Conservation (phyloP, 345 rosid genomes). For the Brassica cretica region DNA sequence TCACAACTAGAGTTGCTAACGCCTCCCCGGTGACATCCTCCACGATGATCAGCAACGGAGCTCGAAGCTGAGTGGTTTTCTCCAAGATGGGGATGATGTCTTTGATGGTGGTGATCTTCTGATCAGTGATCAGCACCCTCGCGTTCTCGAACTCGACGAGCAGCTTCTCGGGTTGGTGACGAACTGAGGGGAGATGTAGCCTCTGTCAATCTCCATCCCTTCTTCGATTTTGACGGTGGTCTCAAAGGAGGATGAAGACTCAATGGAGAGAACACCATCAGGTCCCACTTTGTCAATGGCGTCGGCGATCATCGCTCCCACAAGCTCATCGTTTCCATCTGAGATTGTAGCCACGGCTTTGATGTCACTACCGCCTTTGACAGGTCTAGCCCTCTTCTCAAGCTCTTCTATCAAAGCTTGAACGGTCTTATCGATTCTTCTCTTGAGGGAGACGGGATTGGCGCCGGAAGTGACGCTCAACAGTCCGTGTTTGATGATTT, state of each 20-base stretch:
- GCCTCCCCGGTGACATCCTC: constrained; percentile 99
- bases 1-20: constrained; percentile 92
- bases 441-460: constrained; percentile 86
- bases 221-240: constrained; percentile 96
- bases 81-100: constrained; percentile 91
- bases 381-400: constrained; percentile 82
- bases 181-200: constrained; percentile 92
- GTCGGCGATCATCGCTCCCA: constrained; percentile 89
- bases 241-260: constrained; percentile 96
- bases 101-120: constrained; percentile 87
- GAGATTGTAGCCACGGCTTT: constrained; percentile 92
- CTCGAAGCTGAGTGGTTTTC: constrained; percentile 88
- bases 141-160: constrained; percentile 95
- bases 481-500: constrained; percentile 83
- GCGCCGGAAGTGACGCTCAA: constrained; percentile 94
- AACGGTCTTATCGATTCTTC: constrained; percentile 90
- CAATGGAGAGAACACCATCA: constrained; percentile 97
- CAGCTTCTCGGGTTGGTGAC: constrained; percentile 90
- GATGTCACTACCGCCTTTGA: constrained; percentile 87
- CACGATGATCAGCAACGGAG: constrained; percentile 88
- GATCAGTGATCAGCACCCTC: constrained; percentile 86
- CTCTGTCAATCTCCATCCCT: constrained; percentile 99
- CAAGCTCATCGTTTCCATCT: constrained; percentile 94
- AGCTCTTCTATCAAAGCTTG: constrained; percentile 73
- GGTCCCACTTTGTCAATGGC: constrained; percentile 99